phyloP scores from a whole-genome alignment of 257 asterid species.

The Ilex aquifolium region DNA sequence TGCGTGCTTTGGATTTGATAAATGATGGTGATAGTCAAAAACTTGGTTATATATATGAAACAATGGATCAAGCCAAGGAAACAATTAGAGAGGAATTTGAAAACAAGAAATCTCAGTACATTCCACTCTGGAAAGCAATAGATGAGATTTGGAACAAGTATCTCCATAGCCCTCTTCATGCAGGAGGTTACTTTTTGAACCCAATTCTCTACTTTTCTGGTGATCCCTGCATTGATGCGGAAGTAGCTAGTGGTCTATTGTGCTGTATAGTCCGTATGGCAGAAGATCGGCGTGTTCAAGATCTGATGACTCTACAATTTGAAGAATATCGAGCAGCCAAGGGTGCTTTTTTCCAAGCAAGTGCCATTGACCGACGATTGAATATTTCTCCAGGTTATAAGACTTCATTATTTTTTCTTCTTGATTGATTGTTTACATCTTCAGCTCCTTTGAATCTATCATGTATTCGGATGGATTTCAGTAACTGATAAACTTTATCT shows the following conservation, averaged over 20 bases:
- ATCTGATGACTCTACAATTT: constrained; percentile 25
- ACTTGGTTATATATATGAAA: constrained; percentile 43
- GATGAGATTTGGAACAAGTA: constrained; percentile 53
- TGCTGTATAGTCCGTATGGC: constrained; percentile 29
- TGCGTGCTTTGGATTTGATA: constrained; percentile 33
- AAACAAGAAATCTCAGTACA: constrained; percentile 24
- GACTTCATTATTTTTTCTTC: not conserved
- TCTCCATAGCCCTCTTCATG: constrained; percentile 59
- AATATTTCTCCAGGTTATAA: constrained; percentile 37
- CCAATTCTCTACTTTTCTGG: constrained; percentile 40
- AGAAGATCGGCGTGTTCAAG: constrained; percentile 13
- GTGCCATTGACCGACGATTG: constrained; percentile 11
- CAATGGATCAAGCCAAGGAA: constrained; percentile 61
- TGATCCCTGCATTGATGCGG: constrained; percentile 32
- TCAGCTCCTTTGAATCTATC: too few species aligned
- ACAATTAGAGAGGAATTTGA: constrained; percentile 36
- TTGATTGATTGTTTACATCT: not conserved
- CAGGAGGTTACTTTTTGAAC: constrained; percentile 54
- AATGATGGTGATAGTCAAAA: constrained; percentile 18
- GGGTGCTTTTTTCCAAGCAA: constrained; percentile 26
- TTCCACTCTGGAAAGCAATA: constrained; percentile 44
- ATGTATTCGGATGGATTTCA: not conserved
- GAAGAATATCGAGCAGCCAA: constrained; percentile 23
- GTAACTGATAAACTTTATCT: constrained; percentile 8
- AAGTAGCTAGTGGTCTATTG: constrained; percentile 42